Conservation (phyloP, 768 basidiomycete species). For the Tricholoma matsutake region DNA sequence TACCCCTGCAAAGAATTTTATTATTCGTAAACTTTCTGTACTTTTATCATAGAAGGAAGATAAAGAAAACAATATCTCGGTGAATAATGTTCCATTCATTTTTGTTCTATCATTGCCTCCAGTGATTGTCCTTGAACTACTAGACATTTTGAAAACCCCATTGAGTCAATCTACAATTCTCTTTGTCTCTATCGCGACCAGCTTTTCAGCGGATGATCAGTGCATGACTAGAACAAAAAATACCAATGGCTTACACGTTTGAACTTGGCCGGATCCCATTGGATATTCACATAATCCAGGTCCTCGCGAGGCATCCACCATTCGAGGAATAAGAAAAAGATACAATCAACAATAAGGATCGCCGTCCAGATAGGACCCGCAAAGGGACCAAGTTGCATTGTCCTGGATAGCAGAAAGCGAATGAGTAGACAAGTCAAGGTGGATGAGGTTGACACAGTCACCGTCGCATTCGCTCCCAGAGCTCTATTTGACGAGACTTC, state of each 20-base stretch:
- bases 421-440: background rate
- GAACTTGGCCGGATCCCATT: slow-evolving; percentile 54
- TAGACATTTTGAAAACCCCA: background rate
- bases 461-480: slow-evolving; percentile 80
- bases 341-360: slow-evolving; percentile 84
- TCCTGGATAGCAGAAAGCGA: slow-evolving; percentile 38
- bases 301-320: slow-evolving; percentile 78
- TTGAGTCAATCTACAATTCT: background rate
- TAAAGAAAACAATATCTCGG: too few relatives aligned
- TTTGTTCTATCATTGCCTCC: too few relatives aligned
- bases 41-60: too few relatives aligned
- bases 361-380: slow-evolving; percentile 86
- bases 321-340: slow-evolving; percentile 84
- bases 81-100: too few relatives aligned
- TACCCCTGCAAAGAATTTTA: too few relatives aligned
- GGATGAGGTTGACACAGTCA: slow-evolving; percentile 24
- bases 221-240: background rate
- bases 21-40: too few relatives aligned
- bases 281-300: slow-evolving; percentile 67
- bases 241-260: slow-evolving; percentile 25
- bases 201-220: background rate
- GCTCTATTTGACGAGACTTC: slow-evolving; percentile 54
- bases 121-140: background rate
- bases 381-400: slow-evolving; percentile 72
- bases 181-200: background rate